Conservation (phyloP, 306 rosid genomes). For the Pueraria montana region DNA sequence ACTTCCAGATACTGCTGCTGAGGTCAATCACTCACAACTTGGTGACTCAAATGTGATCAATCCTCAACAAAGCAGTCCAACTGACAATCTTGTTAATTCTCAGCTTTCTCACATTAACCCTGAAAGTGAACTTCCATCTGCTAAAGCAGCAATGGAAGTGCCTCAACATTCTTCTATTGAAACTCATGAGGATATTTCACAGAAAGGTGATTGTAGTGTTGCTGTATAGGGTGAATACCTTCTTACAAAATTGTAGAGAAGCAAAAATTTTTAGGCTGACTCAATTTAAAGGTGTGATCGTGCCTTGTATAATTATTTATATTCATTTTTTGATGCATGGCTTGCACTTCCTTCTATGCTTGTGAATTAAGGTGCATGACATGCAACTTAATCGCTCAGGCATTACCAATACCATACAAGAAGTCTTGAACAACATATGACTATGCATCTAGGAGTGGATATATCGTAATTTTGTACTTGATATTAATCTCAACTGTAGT, state of each 20-base stretch:
- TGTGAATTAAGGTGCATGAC: background rate
- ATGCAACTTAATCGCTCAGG: background rate
- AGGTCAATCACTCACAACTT: conserved; percentile 47
- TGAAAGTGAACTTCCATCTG: conserved; percentile 56
- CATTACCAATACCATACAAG: background rate
- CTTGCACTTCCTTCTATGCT: conserved; percentile 43
- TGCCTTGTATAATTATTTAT: conserved; percentile 54
- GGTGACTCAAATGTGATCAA: conserved; percentile 40
- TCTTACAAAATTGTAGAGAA: conserved; percentile 56
- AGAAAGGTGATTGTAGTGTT: conserved; percentile 75
- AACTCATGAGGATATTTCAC: conserved; percentile 69
- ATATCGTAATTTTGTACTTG: background rate
- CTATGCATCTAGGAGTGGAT: background rate
- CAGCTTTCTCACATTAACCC: conserved; percentile 54
- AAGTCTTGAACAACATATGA: background rate
- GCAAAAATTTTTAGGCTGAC: conserved; percentile 51
- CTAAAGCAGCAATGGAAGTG: conserved; percentile 60
- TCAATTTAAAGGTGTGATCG: conserved; percentile 41
- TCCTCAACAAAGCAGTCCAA: conserved; percentile 46
- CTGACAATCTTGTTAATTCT: conserved; percentile 50
- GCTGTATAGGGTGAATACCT: conserved; percentile 62
- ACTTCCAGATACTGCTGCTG: conserved; percentile 49
- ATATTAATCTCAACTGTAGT: background rate
- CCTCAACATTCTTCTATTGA: conserved; percentile 70
- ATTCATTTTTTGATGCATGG: conserved; percentile 52